Evolutionary conservation across 805 yeast genomes (phyloP).

Genomic region (Nakazawaea molendinolei): DNA sequence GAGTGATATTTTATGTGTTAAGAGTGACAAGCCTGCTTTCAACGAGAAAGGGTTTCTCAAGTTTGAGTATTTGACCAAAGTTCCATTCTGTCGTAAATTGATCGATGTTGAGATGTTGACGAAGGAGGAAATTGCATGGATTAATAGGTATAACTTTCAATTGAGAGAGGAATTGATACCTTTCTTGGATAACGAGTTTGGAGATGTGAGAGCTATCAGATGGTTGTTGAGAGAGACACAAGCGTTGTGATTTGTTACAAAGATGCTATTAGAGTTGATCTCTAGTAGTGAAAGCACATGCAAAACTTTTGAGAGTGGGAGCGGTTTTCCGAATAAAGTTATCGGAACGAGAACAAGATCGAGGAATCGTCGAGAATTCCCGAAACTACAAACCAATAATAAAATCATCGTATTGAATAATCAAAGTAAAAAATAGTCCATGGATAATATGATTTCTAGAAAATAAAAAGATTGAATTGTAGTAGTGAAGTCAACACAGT

Average conservation of each 20-base stretch:
- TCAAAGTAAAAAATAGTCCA: too few relatives aligned
- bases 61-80: conserved; percentile 79
- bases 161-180: conserved; percentile 48
- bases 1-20: conserved; percentile 62
- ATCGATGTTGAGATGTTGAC: conserved; percentile 57
- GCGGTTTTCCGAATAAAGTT: too few relatives aligned
- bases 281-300: neutral
- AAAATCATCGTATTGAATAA: too few relatives aligned
- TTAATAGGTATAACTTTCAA: conserved; percentile 57
- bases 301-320: too few relatives aligned
- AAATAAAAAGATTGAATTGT: too few relatives aligned
- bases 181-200: conserved; percentile 39
- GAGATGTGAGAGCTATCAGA: conserved; percentile 50
- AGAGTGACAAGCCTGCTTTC: conserved; percentile 35
- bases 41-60: conserved; percentile 53
- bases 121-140: conserved; percentile 55
- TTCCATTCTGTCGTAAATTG: conserved; percentile 76
- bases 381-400: too few relatives aligned
- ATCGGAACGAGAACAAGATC: too few relatives aligned
- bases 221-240: conserved; percentile 71
- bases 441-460: too few relatives aligned
- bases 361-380: too few relatives aligned
- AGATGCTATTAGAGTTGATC: neutral
- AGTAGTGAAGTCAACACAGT: neutral
- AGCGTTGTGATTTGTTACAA: conserved; percentile 18